Conservation (phyloP, 2,329 filamentous ascomycete species). For the Alternaria triticina region DNA sequence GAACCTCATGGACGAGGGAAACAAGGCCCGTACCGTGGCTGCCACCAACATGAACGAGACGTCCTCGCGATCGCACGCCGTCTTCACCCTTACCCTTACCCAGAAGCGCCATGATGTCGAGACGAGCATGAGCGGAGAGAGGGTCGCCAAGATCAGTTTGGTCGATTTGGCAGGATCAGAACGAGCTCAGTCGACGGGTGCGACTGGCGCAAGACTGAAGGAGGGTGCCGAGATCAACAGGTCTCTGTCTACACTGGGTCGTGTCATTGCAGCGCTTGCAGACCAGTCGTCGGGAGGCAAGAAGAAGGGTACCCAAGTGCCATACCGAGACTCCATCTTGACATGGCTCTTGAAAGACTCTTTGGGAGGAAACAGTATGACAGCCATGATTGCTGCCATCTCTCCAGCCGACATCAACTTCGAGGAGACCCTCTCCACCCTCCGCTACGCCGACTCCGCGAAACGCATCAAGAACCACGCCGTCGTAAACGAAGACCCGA, state of each 20-base stretch:
- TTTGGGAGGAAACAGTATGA: constrained; percentile 97
- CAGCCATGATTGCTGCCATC: constrained; percentile 98
- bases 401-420: constrained; percentile 99
- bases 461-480: constrained; percentile 99
- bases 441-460: constrained; percentile 95
- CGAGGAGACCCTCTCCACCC: constrained; percentile 93
- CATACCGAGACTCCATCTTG: constrained; percentile 94
- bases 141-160: constrained; percentile 96
- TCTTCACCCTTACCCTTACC: constrained; percentile 94
- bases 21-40: constrained; percentile 96
- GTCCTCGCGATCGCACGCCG: constrained; percentile 95
- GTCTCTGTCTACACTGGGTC: constrained; percentile 92
- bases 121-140: constrained; percentile 96
- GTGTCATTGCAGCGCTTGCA: constrained; percentile 94
- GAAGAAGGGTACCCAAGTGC: constrained; percentile 77
- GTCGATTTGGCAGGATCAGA: constrained; percentile 98
- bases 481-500: constrained; percentile 98
- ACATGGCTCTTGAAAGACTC: constrained; percentile 98
- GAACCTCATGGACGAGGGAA: constrained; percentile 97
- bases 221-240: constrained; percentile 99
- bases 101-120: constrained; percentile 91
- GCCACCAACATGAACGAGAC: constrained; percentile 99
- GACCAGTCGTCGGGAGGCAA: constrained; percentile 81
- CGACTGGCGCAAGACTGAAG: constrained; percentile 91
- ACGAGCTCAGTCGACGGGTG: constrained; percentile 94